These are phyloP conservation scores for Crithidia bombi DNA, from an alignment of 208 protist species.

Conservation along the genomic window DNA sequence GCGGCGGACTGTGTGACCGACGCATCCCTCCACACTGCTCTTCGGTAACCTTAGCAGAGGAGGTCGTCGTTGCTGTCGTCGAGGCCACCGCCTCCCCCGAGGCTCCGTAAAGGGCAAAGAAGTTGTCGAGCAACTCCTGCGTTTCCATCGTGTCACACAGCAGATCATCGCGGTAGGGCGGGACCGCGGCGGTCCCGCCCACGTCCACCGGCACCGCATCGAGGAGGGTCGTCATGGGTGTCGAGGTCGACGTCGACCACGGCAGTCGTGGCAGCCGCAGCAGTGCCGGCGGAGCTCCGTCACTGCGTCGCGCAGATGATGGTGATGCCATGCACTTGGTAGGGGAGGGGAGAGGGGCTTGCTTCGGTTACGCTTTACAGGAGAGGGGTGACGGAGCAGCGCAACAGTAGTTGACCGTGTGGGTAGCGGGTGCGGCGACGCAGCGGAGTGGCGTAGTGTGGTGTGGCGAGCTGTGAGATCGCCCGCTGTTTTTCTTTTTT, in stretches of 20 bases:
- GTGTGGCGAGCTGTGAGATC: too few relatives aligned
- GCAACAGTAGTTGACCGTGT: too few relatives aligned
- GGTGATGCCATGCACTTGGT: neutral
- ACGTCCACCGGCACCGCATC: neutral
- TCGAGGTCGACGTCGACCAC: neutral
- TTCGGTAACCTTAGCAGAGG: too few relatives aligned
- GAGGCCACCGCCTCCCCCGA: neutral
- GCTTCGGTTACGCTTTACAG: too few relatives aligned
- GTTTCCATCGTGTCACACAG: constrained; percentile 12
- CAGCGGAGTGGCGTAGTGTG: too few relatives aligned
- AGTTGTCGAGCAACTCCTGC: constrained; percentile 22
- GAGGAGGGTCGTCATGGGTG: neutral
- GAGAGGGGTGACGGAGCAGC: too few relatives aligned
- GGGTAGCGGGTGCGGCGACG: too few relatives aligned
- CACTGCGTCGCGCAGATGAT: neutral
- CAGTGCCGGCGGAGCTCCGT: neutral
- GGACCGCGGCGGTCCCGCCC: neutral
- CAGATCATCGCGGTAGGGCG: neutral
- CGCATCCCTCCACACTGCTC: too few relatives aligned
- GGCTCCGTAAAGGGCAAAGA: constrained; percentile 14
- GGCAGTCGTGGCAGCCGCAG: neutral
- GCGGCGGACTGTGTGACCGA: too few relatives aligned
- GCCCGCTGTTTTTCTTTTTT: too few relatives aligned
- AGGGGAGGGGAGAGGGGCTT: too few relatives aligned
- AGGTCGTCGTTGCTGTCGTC: too few relatives aligned